Evolutionary conservation across 2,329 filamentous ascomycete genomes (phyloP), one percentile per base, ranked within the genome.

Genomic region (Nigrospora oryzae): DNA sequence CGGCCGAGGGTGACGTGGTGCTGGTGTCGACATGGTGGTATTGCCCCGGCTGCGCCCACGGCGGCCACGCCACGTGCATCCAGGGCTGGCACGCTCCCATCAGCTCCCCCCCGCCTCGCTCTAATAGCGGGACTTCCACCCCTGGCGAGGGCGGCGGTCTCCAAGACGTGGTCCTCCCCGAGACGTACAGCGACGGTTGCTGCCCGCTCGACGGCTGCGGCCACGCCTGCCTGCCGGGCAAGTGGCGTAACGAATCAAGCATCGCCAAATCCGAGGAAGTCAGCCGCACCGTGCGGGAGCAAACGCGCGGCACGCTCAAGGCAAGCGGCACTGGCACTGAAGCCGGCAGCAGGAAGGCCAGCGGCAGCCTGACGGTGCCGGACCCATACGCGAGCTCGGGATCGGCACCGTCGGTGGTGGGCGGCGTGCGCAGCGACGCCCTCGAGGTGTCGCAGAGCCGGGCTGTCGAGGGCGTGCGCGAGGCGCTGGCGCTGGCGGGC

Each of bases 201-300:
- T 84, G 80, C 50, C 79, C 80, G 2, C 61, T 81, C n/a, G 78
- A 83, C 49, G 79, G 80, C 0, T 84, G 80, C 55, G 74, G 79
- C 3, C 80, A 84, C 53, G 75, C 76, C 28, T 84, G 80, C 49
- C 66, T 83, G 0, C 77, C 78, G 0, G 76, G 77, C 0, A 65
- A 64, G 33, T 81, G 77, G 62, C 69, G 75, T 5, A 65, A 71
- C 7, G 74, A 78, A 51, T 66, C 57, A 1, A 62, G 57, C 23
- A 68, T 66, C 0, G 65, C 64, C 3, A 63, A 68, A 4, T 68
- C 67, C 31, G 76, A 78, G n/a, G 76, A 80, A 45, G 59, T 80
- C 3, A 69, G 66, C 11, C 68, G 74, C 3, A 68, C 63, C 1
- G 66, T 71, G 1, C 63, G 69, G 3, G 73, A 76, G 43, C 68